phyloP scores from a whole-genome alignment of 2,329 filamentous ascomycete genomes.

The Fusarium camptoceras region DNA sequence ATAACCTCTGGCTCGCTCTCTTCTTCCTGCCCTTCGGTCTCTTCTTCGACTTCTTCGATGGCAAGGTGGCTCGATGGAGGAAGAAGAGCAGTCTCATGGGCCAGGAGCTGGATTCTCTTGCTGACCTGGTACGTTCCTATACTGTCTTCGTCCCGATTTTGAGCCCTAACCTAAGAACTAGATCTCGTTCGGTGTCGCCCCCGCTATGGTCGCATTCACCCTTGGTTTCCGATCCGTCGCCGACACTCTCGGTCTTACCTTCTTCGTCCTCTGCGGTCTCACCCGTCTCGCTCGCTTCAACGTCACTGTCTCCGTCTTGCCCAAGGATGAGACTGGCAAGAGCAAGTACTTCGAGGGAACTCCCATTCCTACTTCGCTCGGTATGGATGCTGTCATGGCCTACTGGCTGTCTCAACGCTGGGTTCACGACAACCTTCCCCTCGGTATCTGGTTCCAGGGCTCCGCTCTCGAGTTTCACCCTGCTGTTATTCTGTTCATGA shows the following conservation, averaged over 20 bases:
- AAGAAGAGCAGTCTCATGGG: constrained; percentile 98
- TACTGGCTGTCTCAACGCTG: constrained; percentile 88
- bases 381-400: constrained; percentile 84
- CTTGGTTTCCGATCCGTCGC: constrained; percentile 86
- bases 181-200: constrained; percentile 96
- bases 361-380: constrained; percentile 90
- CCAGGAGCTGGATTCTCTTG: constrained; percentile 94
- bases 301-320: constrained; percentile 88
- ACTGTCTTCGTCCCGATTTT: constrained; percentile 3
- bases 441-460: constrained; percentile 76
- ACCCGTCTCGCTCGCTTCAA: constrained; percentile 97
- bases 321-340: constrained; percentile 93
- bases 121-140: constrained; percentile 78
- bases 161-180: constrained; percentile 53
- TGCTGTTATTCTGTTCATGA: constrained; percentile 79
- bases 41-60: constrained; percentile 99
- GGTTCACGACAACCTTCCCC: constrained; percentile 82
- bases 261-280: constrained; percentile 95
- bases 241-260: constrained; percentile 83
- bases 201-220: constrained; percentile 87
- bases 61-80: constrained; percentile 94
- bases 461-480: constrained; percentile 86
- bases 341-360: constrained; percentile 97
- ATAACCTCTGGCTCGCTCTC: constrained; percentile 84
- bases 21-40: constrained; percentile 90